Evolutionary conservation across 1,284 basidiomycete species (phyloP).

Genomic region (Binderoboletus segoi): DNA sequence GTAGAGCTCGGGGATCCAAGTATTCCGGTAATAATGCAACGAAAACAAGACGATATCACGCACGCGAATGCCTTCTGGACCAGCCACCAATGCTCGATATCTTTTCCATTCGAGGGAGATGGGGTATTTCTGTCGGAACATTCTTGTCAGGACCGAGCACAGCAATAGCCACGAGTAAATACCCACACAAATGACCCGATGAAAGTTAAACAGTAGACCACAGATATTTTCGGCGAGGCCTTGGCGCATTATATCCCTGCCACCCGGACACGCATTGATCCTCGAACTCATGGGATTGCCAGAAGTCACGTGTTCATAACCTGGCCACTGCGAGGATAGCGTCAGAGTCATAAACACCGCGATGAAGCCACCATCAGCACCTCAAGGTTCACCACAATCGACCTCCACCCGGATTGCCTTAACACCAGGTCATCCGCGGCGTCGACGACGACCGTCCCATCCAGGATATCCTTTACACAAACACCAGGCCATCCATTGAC

Average conservation of each 20-base stretch:
- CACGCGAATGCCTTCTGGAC: conserved; percentile 19
- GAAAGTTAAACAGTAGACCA: conserved; percentile 14
- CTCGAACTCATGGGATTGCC: conserved; percentile 12
- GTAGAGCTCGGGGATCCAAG: conserved; percentile 36
- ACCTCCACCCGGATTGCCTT: conserved; percentile 24
- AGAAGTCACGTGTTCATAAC: conserved; percentile 11
- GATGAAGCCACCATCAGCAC: conserved; percentile 5
- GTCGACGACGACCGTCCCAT: conserved; percentile 17
- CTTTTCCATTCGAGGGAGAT: conserved; percentile 17
- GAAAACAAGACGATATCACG: conserved; percentile 29
- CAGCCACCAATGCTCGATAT: conserved; percentile 23
- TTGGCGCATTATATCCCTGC: conserved; percentile 22
- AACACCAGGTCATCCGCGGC: conserved; percentile 22
- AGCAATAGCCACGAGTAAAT: background rate
- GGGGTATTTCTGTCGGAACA: conserved; percentile 10
- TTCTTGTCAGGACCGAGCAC: background rate
- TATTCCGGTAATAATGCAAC: conserved; percentile 30
- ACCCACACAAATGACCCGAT: conserved; percentile 17
- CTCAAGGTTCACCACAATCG: conserved; percentile 23
- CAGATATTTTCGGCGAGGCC: conserved; percentile 22
- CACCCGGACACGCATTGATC: conserved; percentile 14
- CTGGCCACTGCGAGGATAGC: conserved; percentile 28
- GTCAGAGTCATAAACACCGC: background rate
- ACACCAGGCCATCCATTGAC: conserved; percentile 25
- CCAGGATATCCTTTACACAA: conserved; percentile 19